Base-by-base conservation (phyloP, 1,139 yeast genomes). In the Entelexis paramagnoliae region DNA sequence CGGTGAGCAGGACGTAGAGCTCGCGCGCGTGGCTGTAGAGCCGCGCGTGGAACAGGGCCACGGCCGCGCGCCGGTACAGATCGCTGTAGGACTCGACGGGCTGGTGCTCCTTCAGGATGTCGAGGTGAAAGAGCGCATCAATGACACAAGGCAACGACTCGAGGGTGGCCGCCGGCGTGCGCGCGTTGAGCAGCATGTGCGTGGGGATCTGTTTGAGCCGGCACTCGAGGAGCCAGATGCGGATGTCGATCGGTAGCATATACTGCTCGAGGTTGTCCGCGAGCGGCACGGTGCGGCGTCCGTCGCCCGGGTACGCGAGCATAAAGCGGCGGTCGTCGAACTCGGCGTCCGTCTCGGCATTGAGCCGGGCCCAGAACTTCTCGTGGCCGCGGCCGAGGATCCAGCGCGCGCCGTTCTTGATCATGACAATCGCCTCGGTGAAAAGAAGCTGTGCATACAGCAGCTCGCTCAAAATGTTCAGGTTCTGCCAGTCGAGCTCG, bases 391-490 rank as follows among this genome's bases (percentile, higher is more conserved):
- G 75, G 11, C 73, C 74, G 58, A 84, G 88, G 17, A 89, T 76
- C 93, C 95, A 88, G 53, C 98, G 72, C 0, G 95, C 77, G 13
- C 86, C 83, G 34, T 76, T 70, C 60, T 84, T 83, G 46, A 87
- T 75, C 0, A 79, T 73, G 51, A 74, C 75, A 20, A 88, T 74
- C 1, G 91, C 93, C 16, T 77, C 71, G 7, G 66, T 62, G 75
- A 81, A 85, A 10, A 81, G 79, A 43, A 77, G 77, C 55, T 81
- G 82, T 51, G 80, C 79, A 34, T 81, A 74, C 63, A 83, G 84
- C 34, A 91, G 69, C 62, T 91, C 97, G 10, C 85, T 76, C 47
- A 91, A 69, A 55, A 87, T 85, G 63, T 91, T 89, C 49, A 91
- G 72, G 59, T 87, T 91, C 0, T 95, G 83, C 94, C 95, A 89